A percentile compares a stretch with the other conserved stretches of the same genome.
phyloP scores from a whole-genome alignment of 1,139 yeast species.

The Saccharomyces pastorianus region DNA sequence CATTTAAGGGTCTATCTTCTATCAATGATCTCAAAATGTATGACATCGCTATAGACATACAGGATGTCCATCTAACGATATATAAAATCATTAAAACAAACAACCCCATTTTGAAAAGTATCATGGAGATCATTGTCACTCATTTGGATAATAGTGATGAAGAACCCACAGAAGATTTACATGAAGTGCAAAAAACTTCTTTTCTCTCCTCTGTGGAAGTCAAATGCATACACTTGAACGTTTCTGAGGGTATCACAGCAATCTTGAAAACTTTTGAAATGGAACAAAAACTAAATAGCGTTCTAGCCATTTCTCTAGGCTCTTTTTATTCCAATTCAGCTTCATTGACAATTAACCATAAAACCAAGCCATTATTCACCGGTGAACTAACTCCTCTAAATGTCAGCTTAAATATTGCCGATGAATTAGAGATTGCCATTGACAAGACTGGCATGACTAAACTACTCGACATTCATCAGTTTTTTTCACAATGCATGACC shows the following conservation, averaged over 20 bases:
- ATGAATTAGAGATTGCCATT: neutral
- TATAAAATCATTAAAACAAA: slow-evolving; percentile 9
- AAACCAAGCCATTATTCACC: neutral
- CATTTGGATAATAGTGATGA: neutral
- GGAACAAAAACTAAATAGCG: neutral
- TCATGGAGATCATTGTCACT: neutral
- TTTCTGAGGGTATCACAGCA: neutral
- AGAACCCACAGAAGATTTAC: too few species aligned
- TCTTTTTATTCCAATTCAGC: neutral
- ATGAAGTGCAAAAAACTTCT: neutral
- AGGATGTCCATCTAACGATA: slow-evolving; percentile 10
- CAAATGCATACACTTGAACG: neutral
- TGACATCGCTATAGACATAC: slow-evolving; percentile 12
- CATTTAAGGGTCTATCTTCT: slow-evolving; percentile 46
- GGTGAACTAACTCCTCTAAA: neutral
- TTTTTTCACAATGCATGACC: neutral
- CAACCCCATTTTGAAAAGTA: slow-evolving; percentile 6
- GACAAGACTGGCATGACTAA: neutral
- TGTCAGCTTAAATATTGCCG: neutral
- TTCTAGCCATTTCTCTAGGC: neutral
- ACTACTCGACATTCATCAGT: neutral
- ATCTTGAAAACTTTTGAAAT: neutral
- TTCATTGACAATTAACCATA: neutral
- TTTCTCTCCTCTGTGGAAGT: neutral
- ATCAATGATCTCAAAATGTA: slow-evolving; percentile 37